Evolutionary conservation across 73 alveolate genomes (phyloP).

Genomic region (Tetrahymena malaccensis): DNA sequence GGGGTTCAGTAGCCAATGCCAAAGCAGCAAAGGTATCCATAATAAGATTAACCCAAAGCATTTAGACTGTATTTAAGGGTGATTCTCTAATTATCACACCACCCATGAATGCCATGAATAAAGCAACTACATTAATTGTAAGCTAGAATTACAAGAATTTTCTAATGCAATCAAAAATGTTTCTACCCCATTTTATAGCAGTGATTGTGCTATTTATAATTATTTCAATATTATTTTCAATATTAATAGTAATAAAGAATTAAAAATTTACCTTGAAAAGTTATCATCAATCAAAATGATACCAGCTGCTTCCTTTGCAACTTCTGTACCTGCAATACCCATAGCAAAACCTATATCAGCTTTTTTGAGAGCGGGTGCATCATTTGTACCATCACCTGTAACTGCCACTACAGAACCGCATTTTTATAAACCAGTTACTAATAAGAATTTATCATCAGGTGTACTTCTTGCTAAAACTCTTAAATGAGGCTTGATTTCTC

Average conservation of each 20-base stretch:
- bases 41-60: conserved; percentile 88
- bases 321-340: conserved; percentile 96
- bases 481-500: conserved; percentile 69
- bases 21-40: conserved; percentile 87
- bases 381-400: conserved; percentile 98
- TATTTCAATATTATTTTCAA: too few relatives aligned
- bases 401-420: conserved; percentile 86
- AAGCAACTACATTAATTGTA: conserved; percentile 84
- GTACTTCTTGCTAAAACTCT: conserved; percentile 90
- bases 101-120: conserved; percentile 74
- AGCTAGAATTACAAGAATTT: conserved; percentile 84
- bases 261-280: conserved; percentile 47
- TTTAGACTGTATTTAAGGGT: conserved; percentile 75
- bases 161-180: conserved; percentile 81
- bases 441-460: conserved; percentile 85
- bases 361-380: conserved; percentile 91
- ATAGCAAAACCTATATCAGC: conserved; percentile 98
- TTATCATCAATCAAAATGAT: conserved; percentile 81
- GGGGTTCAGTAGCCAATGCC: conserved; percentile 89
- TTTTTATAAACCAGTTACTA: conserved; percentile 83
- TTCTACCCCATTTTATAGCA: conserved; percentile 87
- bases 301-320: conserved; percentile 95
- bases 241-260: neutral
- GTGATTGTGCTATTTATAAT: conserved; percentile 44
- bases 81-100: conserved; percentile 73